Percentiles rank a stretch among this genome's conserved stretches.
Evolutionary conservation across 202 grass and related monocot species (phyloP).

Genomic region (Schoenoplectus tabernaemontani): DNA sequence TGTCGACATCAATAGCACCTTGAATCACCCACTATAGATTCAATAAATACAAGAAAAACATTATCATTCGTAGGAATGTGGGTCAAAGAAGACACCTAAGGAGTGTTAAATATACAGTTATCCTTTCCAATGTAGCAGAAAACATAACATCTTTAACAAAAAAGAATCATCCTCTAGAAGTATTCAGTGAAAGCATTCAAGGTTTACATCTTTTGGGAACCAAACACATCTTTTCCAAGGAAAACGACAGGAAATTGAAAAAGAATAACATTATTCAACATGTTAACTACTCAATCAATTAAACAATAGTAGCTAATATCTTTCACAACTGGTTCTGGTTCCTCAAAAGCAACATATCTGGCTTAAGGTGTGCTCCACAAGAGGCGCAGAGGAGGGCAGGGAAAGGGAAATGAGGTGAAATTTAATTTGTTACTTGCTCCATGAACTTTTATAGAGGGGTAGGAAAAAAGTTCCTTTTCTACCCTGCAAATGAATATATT

Average conservation of each 20-base stretch:
- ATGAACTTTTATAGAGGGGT: too few species aligned
- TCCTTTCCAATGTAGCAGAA: not conserved
- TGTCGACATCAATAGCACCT: slow-evolving; percentile 55
- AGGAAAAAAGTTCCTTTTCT: too few species aligned
- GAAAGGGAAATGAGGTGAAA: too few species aligned
- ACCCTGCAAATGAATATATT: too few species aligned
- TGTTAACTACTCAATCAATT: not conserved
- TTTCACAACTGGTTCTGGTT: not conserved
- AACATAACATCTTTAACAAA: not conserved
- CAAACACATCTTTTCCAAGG: not conserved
- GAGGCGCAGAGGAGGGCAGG: too few species aligned
- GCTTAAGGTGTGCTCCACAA: not conserved
- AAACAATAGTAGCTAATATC: not conserved
- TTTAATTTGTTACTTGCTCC: too few species aligned
- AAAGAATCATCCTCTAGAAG: not conserved
- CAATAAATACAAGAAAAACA: not conserved
- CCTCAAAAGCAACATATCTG: not conserved
- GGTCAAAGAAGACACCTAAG: not conserved
- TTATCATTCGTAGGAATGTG: not conserved
- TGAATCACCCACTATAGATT: slow-evolving; percentile 55
- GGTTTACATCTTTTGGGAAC: not conserved
- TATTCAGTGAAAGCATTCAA: not conserved
- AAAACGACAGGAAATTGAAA: too few species aligned
- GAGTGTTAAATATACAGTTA: not conserved
- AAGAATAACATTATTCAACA: not conserved